Evolutionary conservation across 2,329 filamentous ascomycete species (phyloP), one percentile per base, ranked within the genome.

Genomic region (Coniochaeta hoffmannii): DNA sequence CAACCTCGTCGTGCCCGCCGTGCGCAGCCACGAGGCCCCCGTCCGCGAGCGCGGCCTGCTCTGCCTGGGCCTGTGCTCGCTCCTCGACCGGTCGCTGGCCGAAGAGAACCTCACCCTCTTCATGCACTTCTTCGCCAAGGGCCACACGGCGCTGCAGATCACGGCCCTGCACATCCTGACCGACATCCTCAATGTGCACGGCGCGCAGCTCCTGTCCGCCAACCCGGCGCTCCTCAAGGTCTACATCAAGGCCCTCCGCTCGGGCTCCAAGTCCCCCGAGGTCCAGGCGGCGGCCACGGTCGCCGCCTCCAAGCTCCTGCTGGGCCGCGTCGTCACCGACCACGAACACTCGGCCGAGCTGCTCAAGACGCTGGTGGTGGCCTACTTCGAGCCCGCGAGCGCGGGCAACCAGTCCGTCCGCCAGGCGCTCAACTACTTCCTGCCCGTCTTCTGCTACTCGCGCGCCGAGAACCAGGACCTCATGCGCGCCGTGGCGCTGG

Each of bases 101-200:
- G 87, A 93, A 66, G 91, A 96, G 69, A 97, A 99, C 68, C 76
- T 97, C 60, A 87, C 85, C 0, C 80, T 99, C 3, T 99, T 99
- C 72, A 89, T 97, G 69, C 92, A 96, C 69, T 97, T 96, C 76
- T 97, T 95, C 73, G 88, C 78, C 71, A 96, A 96, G 74, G 94
- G 94, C 1, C 91, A 97, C 66, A 86, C 94, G 10, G 85, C 87
- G 0, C 78, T 99, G 36, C 93, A 97, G 69, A 89, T 93, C 53
- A 96, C 91, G 9, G 89, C 91, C 0, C 74, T 97, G 31, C 90
- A 97, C 60, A 95, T 96, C 59, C 81, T 99, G 31, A 92, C 90
- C 10, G 94, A 99, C 69, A 93, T 97, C 62, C 78, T 97, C 51
- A 91, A 92, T 54, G 89, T 91, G 1, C 90, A 97, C 66, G 91